Evolutionary conservation across 2,329 filamentous ascomycete species (phyloP).

Genomic region (Niveomyces coronatus): DNA sequence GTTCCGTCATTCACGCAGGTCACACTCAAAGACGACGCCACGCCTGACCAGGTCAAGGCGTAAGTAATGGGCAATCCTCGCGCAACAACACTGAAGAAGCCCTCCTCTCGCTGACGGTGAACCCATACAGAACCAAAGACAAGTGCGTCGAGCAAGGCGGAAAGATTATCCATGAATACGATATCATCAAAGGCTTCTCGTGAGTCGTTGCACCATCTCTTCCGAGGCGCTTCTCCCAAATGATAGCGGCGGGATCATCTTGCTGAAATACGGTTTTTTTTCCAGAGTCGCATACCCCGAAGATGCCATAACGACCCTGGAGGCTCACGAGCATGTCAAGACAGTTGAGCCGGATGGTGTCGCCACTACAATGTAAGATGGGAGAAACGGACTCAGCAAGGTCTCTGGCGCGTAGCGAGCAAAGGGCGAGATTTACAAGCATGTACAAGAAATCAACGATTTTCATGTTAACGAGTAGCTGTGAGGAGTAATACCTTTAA

Average conservation of each 20-base stretch:
- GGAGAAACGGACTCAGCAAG: not conserved
- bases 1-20: too few species aligned
- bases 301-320: conserved; percentile 55
- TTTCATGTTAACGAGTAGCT: too few species aligned
- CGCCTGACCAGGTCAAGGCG: conserved; percentile 56
- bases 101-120: not conserved
- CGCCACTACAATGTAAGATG: conserved; percentile 58
- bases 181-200: conserved; percentile 86
- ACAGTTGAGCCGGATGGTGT: conserved; percentile 62
- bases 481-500: too few species aligned
- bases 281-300: conserved; percentile 62
- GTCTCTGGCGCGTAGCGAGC: not conserved
- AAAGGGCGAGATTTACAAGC: not conserved
- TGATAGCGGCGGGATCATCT: not conserved
- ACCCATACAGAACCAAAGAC: conserved; percentile 59
- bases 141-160: conserved; percentile 66
- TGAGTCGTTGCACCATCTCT: too few species aligned
- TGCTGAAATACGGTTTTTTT: conserved; percentile 4
- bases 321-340: conserved; percentile 61
- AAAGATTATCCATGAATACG: conserved; percentile 75
- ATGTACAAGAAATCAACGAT: too few species aligned
- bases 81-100: not conserved
- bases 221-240: conserved; percentile 32
- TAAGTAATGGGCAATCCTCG: conserved; percentile 27
- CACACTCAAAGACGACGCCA: conserved; percentile 64